Base-by-base conservation (phyloP, 768 basidiomycete species). In the Lyophyllum decastes region DNA sequence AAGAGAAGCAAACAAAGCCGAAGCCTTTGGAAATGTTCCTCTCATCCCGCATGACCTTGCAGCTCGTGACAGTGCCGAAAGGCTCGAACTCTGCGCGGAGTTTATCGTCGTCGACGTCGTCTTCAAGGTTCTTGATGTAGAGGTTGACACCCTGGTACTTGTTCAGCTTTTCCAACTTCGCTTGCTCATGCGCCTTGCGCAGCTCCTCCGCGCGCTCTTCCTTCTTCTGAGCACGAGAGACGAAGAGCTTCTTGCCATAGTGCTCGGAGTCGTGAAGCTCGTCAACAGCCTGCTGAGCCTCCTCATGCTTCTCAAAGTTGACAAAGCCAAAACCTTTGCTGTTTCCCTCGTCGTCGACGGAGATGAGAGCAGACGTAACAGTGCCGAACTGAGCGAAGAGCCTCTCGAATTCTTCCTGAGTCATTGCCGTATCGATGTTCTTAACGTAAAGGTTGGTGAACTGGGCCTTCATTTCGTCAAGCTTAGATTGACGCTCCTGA, bases 101-200 rank as follows among this genome's bases (percentile, higher is more conserved):
- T 73, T 95, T 95, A 60, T 99, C 97, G 69, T 99, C 97, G 69
- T 97, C 94, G 56, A 97, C 83, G 66, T 98, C 95, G 72, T 98
- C 96, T 75, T 98, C 95, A 74, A 99, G 77, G 80, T 99, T 99
- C 86, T 98, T 99, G 88, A 98, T 90, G 80, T 98, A 99, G 58
- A 99, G 83, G 81, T 99, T 99, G 76, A 98, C 95, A 59, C 97
- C 97, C 67, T 97, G 95, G 69, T 94, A 97, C 78, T 99, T 99
- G 88, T 89, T 91, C 68, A 95, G 73, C 76, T 95, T 95, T 84
- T 99, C 97, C 84, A 94, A 84, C 78, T 95, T 94, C 52, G 94
- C 92, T 68, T 89, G 88, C 77, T 99, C 96, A 74, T 98, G 97
- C 2, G 89, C 89, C 72, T 83, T 84, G 72, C 94, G 90, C 54